Evolutionary conservation across 176 grass and related monocot species (phyloP), one percentile per base, ranked within the genome.

Genomic region (Triticum timopheevii): DNA sequence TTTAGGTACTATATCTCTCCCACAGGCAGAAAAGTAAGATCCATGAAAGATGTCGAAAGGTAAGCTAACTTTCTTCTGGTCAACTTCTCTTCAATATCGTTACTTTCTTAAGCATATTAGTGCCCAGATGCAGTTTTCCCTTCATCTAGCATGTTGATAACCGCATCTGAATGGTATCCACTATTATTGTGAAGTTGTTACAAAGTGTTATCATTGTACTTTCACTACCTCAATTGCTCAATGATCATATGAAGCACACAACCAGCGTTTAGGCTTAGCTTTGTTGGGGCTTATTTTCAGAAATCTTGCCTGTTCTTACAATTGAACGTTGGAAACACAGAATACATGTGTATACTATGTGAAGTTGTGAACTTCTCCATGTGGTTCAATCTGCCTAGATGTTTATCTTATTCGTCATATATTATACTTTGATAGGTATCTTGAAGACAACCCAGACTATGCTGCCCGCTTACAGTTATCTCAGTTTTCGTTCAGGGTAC

Each of bases 1-100:
- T 93, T 76, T 80, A 93, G 92, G 86, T 93, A 90, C 78, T 93
- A 93, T 81, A 28, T 35, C 50, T 30, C 86, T 65, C 92, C 88
- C 65, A 59, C 68, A n/a, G 86, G 92, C 33, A 84, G 36, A 65
- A 80, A 42, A 75, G 9, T 93, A 52, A 69, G 86, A 78, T 93
- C 92, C 13, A 61, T 4, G 3, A 65, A 36, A 5, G 75, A 88
- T 9, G n/a, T 93, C 44, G 61, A 83, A 65, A 86, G 20, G 92
- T 93, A 88, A 45, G 45, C 64, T 35, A 63, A 38, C 19, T 81
- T n/a, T 45, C 5, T 44, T 73, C 67, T 78, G 20, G 13, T 70
- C 28, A 80, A 58, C 34, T 33, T 77, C 12, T 9, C 65, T 83
- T 31, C 49, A 54, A 25, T 13, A 30, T 86, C 63, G 66, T 78